Evolutionary conservation across 1,284 basidiomycete species (phyloP), one percentile per base, ranked within the genome.

Genomic region (Tranzscheliella williamsii): DNA sequence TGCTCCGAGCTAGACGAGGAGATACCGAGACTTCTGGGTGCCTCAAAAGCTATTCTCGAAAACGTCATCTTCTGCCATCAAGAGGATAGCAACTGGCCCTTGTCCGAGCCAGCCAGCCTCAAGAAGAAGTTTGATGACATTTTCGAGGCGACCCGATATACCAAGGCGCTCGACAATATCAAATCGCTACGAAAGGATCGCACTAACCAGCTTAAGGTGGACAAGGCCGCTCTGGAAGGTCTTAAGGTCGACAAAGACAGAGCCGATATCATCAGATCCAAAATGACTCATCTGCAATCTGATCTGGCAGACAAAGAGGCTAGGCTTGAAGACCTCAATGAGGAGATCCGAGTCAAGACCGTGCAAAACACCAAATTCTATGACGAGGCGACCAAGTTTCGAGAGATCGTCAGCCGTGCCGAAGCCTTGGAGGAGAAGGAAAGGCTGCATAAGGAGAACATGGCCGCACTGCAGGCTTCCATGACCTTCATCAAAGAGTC

Each of bases 61-160:
- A 97, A 96, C 75, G 94, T 98, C 72, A 97, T 99, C 54, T 98
- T 99, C 75, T 99, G 95, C 79, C 95, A 99, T 79, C 95, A 99
- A 80, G 95, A 99, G 74, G 95, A 99, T 50, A 93, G 91, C 0
- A 96, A 92, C 72, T 99, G 95, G 95, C 95, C 95, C 0, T 82
- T 99, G 12, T 84, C 92, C 0, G 95, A 98, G 72, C 89, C 94
- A 0, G 82, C 90, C 1, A 84, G 86, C 1, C 80, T 99, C 31
- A 98, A 99, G 83, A 97, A 96, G 83, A 95, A 95, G 78, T 97
- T 95, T 63, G 95, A 98, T 72, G 95, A 98, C 73, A 98, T 99
- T 62, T 98, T 99, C 68, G 95, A 99, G 78, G 95, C 95, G 1
- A 98, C 94, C 2, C 65, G 69, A 37, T 74, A 73, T 29, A 97